Base-by-base conservation (phyloP, 2,329 filamentous ascomycete species). In the Pseudogymnoascus pannorum region DNA sequence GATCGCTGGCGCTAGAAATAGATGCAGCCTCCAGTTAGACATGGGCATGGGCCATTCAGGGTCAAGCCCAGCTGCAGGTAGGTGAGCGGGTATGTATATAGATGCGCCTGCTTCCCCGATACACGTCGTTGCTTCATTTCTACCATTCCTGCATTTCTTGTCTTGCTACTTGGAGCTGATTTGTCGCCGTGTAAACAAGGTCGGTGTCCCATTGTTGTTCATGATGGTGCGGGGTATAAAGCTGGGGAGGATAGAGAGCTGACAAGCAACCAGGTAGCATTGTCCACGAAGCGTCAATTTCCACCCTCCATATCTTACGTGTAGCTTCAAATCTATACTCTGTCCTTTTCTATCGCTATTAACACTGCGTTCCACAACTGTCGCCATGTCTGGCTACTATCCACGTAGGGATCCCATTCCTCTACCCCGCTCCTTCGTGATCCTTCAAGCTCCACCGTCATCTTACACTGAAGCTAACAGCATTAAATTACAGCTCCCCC, bases 381-480 rank as follows among this genome's bases (percentile, higher is more conserved):
- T 61, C 59, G 65, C 48, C 35, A 71, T 71, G 68, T 70, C 69
- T 24, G 64, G 64, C 31, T 71, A 71, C 54, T 72, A 72, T 67
- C 71, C 71, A 68, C 71, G 71, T 73, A 64, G 65, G 71, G 48
- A 31, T 54, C 48, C 48, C 9, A 31, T 31, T 54, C 48, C n/a
- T 54, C 26, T 18, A 54, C 51, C 63, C 64, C 59, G 48, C 40
- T 24, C 48, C 24, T n/a, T 29, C 18, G n/a, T 22, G 31, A 58
- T 58, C 57, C 57, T 58, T 58, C 57, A 16, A 40, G 57, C 20
- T 58, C 35, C 18, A 36, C 35, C 31, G 31, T 58, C 57, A 58
- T 40, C 16, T 36, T 31, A 18, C 31, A 36, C 22, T 38, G 31
- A 58, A 38, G 35, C 31, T 58, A 36, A 36, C 57, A 58, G n/a